Base-by-base conservation (phyloP, 148 eudicot genomes). In the Persicaria tinctoria region DNA sequence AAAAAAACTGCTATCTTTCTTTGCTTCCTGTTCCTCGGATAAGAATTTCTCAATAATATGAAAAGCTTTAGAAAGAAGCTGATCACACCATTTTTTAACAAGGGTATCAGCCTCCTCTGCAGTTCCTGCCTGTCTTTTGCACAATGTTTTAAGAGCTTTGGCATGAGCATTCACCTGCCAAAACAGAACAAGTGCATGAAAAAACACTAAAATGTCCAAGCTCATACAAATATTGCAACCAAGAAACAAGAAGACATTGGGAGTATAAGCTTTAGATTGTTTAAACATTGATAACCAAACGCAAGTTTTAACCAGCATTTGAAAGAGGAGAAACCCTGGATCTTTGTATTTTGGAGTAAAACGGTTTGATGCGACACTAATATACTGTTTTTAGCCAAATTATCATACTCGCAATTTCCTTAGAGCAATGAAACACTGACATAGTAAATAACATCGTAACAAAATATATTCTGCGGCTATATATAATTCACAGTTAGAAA, bases 161-260 rank as follows among this genome's bases (percentile, higher is more conserved):
- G 90, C 88, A 84, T 95, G 99, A 80, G 99, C 99, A 84, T 88
- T 90, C 59, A 95, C 99, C 99, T 95, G 87, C 77, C 85, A 71
- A 66, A 10, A 66, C 44, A 66, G 20, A 66, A 41, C 14, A 41
- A 4, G 9, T 66, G 46, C 48, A 66, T 66, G 8, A 66, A 27
- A 66, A 13, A 16, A 66, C 17, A 44, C 17, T 38, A 66, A 38
- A 41, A 4, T 41, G 70, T 66, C 48, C 47, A 66, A 41, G 7
- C 18, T 47, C 48, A 66, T 13, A 66, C 16, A 57, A 54, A 60
- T 27, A 60, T 23, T 27, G 12, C 68, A 60, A 27, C 68, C 32
- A 18, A 23, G 44, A 60, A 60, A 27, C 17, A 0, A 0, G 10
- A 60, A 27, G 12, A 23, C 14, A 44, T 46, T 11, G 68, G 6